Conservation (phyloP, 169 alveolate species). For the Theileria sp. region DNA sequence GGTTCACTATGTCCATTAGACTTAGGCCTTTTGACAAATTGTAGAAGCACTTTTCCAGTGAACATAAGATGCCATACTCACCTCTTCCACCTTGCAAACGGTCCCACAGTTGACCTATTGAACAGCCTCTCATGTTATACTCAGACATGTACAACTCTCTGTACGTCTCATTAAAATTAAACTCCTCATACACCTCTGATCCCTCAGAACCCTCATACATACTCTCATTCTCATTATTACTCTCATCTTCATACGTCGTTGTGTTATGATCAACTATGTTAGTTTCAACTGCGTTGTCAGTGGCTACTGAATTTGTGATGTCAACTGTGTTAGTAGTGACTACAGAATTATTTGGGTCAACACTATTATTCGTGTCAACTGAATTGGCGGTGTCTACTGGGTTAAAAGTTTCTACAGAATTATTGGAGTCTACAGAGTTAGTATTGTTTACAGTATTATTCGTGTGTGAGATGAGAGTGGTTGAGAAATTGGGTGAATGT, state of each 20-base stretch:
- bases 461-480: neutral
- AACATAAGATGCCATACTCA: constrained; percentile 16
- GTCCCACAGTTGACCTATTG: constrained; percentile 17
- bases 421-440: no score
- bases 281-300: neutral
- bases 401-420: no score
- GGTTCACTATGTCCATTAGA: constrained; percentile 50
- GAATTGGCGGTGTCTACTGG: no score
- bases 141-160: constrained; percentile 7
- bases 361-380: no score
- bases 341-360: neutral
- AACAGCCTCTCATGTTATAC: neutral
- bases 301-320: neutral
- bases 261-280: neutral
- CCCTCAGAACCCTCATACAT: neutral
- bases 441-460: no score
- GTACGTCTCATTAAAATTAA: constrained; percentile 9
- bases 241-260: neutral
- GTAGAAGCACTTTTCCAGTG: constrained; percentile 51
- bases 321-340: neutral
- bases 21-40: constrained; percentile 29
- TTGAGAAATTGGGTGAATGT: neutral
- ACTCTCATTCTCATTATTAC: neutral
- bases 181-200: neutral
- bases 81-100: constrained; percentile 8